phyloP scores from a whole-genome alignment of 106 monocot genomes.

The Cymbidium sinense region DNA sequence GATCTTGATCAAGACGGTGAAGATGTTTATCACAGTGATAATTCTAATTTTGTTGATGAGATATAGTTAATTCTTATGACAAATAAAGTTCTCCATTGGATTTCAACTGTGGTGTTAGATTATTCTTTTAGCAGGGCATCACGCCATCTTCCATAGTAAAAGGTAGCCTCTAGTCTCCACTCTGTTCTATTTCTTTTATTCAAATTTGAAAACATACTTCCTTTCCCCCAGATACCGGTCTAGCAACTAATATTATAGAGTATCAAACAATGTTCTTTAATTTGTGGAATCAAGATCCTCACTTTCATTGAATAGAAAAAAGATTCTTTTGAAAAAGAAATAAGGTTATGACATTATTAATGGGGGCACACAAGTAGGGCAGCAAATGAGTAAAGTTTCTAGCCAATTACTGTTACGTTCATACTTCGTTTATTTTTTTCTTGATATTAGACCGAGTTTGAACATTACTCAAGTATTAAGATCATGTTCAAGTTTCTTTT shows the following conservation, averaged over 20 bases:
- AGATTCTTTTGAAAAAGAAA: background rate
- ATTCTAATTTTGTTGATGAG: background rate
- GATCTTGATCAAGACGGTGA: background rate
- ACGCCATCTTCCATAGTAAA: background rate
- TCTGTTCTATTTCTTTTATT: background rate
- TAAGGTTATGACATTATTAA: background rate
- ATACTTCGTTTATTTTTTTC: background rate
- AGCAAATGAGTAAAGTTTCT: too few relatives aligned
- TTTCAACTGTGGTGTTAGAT: background rate
- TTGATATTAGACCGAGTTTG: background rate
- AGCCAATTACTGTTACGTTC: too few relatives aligned
- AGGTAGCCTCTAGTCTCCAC: constrained; percentile 2
- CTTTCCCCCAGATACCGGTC: background rate
- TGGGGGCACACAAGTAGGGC: background rate
- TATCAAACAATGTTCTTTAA: background rate
- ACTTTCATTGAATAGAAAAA: background rate
- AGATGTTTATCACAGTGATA: background rate
- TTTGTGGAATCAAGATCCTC: background rate
- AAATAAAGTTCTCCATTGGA: constrained; percentile 1
- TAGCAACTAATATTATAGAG: background rate
- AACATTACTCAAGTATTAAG: background rate
- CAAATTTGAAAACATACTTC: background rate
- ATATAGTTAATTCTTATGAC: background rate
- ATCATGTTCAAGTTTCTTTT: background rate
- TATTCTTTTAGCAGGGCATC: background rate